Evolutionary conservation across 1,284 basidiomycete genomes (phyloP).

Genomic region (Tausonia pullulans): DNA sequence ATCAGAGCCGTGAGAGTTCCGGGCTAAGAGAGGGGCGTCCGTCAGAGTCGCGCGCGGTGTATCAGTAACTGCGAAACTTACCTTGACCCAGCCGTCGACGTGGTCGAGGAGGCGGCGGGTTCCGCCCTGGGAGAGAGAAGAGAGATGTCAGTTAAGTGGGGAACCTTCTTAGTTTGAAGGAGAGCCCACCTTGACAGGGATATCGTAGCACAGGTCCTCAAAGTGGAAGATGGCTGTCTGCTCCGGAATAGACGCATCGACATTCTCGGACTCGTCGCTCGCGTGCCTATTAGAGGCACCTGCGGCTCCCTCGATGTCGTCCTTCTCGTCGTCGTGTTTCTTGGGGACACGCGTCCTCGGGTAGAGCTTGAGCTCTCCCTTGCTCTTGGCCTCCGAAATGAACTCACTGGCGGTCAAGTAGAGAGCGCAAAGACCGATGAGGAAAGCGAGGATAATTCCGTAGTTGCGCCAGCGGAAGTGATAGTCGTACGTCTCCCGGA

Average conservation of each 20-base stretch:
- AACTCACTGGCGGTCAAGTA: constrained; percentile 47
- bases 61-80: no score
- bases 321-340: constrained; percentile 21
- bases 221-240: constrained; percentile 41
- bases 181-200: background rate
- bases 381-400: constrained; percentile 38
- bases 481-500: constrained; percentile 53
- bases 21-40: constrained; percentile 21
- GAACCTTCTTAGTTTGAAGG: no score
- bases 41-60: no score
- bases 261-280: constrained; percentile 16
- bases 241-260: constrained; percentile 29
- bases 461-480: constrained; percentile 37
- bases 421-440: constrained; percentile 39
- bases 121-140: no score
- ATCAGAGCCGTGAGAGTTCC: constrained; percentile 49
- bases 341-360: constrained; percentile 35
- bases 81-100: constrained; percentile 17
- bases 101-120: background rate
- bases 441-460: constrained; percentile 46
- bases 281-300: constrained; percentile 15
- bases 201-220: constrained; percentile 30
- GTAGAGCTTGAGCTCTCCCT: constrained; percentile 43
- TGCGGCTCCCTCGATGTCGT: constrained; percentile 22
- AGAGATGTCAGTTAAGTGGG: no score